Conservation (phyloP, 352 stramenopile species). For the Thalassiosira mediterranea region DNA sequence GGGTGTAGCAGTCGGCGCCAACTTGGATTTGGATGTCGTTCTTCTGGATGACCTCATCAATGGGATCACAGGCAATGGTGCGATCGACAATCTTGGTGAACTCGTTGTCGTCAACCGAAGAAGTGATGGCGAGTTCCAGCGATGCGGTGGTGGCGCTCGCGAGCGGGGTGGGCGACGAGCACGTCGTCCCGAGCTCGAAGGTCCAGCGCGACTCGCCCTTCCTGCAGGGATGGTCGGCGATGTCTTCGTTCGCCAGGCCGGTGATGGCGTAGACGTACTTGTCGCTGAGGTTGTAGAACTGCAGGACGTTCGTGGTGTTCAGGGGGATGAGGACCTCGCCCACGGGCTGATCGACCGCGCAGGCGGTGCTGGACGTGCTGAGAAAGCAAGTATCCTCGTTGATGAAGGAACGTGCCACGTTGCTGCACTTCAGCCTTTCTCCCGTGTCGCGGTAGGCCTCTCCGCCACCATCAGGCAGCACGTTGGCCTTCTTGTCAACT, state of each 20-base stretch:
- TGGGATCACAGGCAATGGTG: slow-evolving; percentile 22
- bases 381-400: slow-evolving; percentile 71
- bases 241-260: slow-evolving; percentile 48
- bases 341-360: slow-evolving; percentile 18
- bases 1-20: slow-evolving; percentile 45
- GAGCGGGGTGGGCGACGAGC: slow-evolving; percentile 25
- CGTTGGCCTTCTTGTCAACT: slow-evolving; percentile 12
- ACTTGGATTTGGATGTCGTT: slow-evolving; percentile 52
- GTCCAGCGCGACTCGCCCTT: slow-evolving; percentile 39
- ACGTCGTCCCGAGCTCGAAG: slow-evolving; percentile 3
- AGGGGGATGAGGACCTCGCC: slow-evolving; percentile 46
- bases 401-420: slow-evolving; percentile 52
- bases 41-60: slow-evolving; percentile 18
- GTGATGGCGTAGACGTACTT: slow-evolving; percentile 61
- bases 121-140: slow-evolving; percentile 31
- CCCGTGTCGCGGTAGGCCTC: slow-evolving; percentile 19
- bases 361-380: slow-evolving; percentile 9
- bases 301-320: slow-evolving; percentile 42
- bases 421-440: slow-evolving; percentile 23
- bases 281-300: slow-evolving; percentile 45
- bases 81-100: slow-evolving; percentile 37
- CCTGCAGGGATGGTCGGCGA: slow-evolving; percentile 30
- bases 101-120: slow-evolving; percentile 38
- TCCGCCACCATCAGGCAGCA: slow-evolving; percentile 51
- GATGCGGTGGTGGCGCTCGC: slow-evolving; percentile 13